These are phyloP conservation scores for Monosporascus sp. DNA, from an alignment of 2,329 filamentous ascomycete genomes.

Conservation along the genomic window DNA sequence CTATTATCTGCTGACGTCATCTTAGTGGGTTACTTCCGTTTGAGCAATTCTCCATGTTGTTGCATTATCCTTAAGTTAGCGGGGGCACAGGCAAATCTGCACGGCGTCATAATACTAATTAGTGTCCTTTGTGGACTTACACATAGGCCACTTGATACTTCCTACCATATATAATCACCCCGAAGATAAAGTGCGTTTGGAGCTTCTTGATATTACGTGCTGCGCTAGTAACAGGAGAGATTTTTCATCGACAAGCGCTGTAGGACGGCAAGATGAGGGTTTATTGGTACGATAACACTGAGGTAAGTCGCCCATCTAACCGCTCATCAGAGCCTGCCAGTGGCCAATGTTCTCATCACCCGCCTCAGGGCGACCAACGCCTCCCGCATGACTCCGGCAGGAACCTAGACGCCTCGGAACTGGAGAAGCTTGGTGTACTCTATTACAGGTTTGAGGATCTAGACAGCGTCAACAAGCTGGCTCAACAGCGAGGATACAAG, in stretches of 20 bases:
- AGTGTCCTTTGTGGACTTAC: no score
- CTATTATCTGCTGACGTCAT: no score
- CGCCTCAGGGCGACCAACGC: slow-evolving; percentile 80
- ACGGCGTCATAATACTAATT: no score
- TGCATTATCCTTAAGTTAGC: no score
- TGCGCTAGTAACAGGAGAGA: neutral
- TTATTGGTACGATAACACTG: slow-evolving; percentile 52
- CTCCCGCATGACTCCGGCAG: slow-evolving; percentile 81
- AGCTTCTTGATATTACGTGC: no score
- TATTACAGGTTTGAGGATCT: slow-evolving; percentile 66
- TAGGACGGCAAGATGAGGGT: slow-evolving; percentile 43
- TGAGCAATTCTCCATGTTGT: no score
- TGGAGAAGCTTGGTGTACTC: slow-evolving; percentile 71
- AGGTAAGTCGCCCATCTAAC: slow-evolving; percentile 34
- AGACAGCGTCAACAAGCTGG: slow-evolving; percentile 67
- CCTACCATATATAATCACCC: no score
- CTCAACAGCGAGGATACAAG: slow-evolving; percentile 73
- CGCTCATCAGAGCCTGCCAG: slow-evolving; percentile 4
- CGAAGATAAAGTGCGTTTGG: no score
- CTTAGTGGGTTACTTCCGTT: no score
- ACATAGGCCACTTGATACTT: no score
- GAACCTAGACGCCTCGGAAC: slow-evolving; percentile 57
- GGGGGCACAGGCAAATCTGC: no score
- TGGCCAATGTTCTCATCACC: neutral
- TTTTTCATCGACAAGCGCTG: neutral